Percentiles rank a stretch among this genome's conserved stretches.
Conservation (phyloP, 2,329 filamentous ascomycete genomes). For the Aspergillus unguis region DNA sequence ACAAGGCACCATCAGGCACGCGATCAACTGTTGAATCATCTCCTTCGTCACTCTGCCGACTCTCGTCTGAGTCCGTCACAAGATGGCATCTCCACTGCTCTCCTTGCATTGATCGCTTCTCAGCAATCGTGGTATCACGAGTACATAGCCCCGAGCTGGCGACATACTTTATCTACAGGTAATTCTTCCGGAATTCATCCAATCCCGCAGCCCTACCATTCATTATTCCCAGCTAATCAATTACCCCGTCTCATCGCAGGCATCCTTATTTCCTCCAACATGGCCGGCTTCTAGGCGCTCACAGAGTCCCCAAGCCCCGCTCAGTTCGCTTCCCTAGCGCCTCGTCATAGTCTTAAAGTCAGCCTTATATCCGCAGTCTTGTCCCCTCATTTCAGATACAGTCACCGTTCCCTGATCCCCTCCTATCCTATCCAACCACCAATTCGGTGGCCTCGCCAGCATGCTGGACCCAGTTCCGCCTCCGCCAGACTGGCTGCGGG, state of each 20-base stretch:
- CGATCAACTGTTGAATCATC: slow-evolving; percentile 13
- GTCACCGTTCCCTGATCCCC: neutral
- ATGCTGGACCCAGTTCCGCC: slow-evolving; percentile 48
- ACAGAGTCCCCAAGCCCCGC: slow-evolving; percentile 5
- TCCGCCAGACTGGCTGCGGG: slow-evolving; percentile 51
- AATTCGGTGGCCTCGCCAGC: slow-evolving; percentile 18
- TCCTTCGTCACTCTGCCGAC: neutral
- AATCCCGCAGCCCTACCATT: neutral
- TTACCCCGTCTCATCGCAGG: slow-evolving; percentile 2
- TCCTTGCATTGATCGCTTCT: neutral
- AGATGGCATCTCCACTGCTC: neutral
- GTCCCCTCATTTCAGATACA: neutral
- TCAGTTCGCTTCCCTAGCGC: slow-evolving; percentile 1
- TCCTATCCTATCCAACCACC: slow-evolving; percentile 1
- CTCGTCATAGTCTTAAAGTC: slow-evolving; percentile 1
- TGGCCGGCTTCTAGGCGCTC: slow-evolving; percentile 13
- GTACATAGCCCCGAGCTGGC: neutral
- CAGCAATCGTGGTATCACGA: neutral
- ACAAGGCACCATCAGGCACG: slow-evolving; percentile 19
- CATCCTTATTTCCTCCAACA: slow-evolving; percentile 13
- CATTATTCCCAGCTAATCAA: neutral
- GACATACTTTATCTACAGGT: neutral
- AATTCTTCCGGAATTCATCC: neutral
- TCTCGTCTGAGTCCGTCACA: slow-evolving; percentile 1
- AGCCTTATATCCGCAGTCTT: slow-evolving; percentile 6